phyloP scores from a whole-genome alignment of 1,139 yeast genomes.

The Geotrichum histeridarum region DNA sequence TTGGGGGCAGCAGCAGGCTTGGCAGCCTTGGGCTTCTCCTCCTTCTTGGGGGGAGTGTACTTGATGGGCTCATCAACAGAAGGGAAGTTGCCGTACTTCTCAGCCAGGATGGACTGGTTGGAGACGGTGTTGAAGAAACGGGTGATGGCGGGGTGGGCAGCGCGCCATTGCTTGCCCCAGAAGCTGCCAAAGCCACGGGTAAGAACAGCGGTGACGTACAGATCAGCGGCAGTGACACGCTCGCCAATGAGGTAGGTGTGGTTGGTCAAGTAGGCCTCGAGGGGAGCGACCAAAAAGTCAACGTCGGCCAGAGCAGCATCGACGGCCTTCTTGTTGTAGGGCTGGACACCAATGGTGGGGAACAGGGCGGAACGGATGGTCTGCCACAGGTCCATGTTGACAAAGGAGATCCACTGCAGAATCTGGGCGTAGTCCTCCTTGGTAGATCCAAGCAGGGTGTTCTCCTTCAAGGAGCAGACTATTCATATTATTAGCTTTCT shows the following conservation, averaged over 20 bases:
- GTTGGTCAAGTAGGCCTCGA: constrained; percentile 46
- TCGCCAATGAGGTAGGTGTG: constrained; percentile 91
- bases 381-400: constrained; percentile 63
- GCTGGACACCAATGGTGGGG: constrained; percentile 48
- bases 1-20: constrained; percentile 76
- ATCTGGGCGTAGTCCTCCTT: constrained; percentile 65
- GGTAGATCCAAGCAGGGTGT: constrained; percentile 56
- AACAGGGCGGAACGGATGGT: constrained; percentile 39
- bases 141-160: constrained; percentile 62
- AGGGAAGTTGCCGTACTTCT: constrained; percentile 41
- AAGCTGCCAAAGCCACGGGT: constrained; percentile 62
- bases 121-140: constrained; percentile 84
- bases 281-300: constrained; percentile 32
- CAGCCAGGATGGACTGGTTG: constrained; percentile 51
- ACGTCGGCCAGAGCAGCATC: constrained; percentile 51
- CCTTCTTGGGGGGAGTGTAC: constrained; percentile 76
- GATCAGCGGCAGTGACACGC: constrained; percentile 80
- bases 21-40: constrained; percentile 47
- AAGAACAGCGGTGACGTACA: constrained; percentile 56
- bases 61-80: constrained; percentile 64
- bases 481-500: constrained; percentile 13
- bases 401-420: constrained; percentile 76
- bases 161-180: constrained; percentile 76
- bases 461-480: constrained; percentile 35
- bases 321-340: constrained; percentile 77